Base-by-base conservation (phyloP, 805 yeast species). In the Candida arabinofermentans region DNA sequence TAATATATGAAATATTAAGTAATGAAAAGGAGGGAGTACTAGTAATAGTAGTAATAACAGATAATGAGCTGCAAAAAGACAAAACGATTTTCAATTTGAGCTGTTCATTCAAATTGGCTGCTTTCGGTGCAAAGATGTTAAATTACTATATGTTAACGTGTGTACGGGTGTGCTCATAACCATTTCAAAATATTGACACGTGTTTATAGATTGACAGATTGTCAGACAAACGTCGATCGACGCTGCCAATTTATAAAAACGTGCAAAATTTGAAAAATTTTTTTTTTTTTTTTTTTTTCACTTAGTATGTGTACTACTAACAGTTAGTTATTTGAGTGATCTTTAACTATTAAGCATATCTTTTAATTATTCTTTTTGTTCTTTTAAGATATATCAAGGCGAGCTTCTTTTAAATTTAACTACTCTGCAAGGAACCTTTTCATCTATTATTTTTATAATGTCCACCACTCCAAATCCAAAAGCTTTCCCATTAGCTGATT, bases 401-500 rank as follows among this genome's bases (percentile, higher is more conserved):
- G 72, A 66, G 71, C 70, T 54, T 44, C 41, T 40, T 43, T 27
- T 32, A 16, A 14, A 6, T n/a, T 8, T n/a, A n/a, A n/a, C 4
- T 22, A 36, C 14, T 24, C 29, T 58, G 80, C 80, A 74, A 74
- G 80, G 80, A 74, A 68, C 79, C 78, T 64, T 50, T 50, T 27
- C 4, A 33, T n/a, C 29, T 21, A 26, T 22, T 24, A 3, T 37
- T 34, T 23, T 10, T 32, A 62, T 33, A 43, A 86, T 84, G 91
- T 83, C 91, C 67, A 77, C 88, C 52, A 77, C 90, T 51, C 88
- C 95, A 72, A 91, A 91, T 81, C 95, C 96, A 70, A 86, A 90
- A 70, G 99, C 99, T 53, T 93, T 93, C 75, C 99, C 99, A 67
- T 80, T 93, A 65, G 97, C 99, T 61, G 98, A 93, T 67, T 83